These are phyloP conservation scores for Epicoccum sorghinum DNA, from an alignment of 2,329 filamentous ascomycete species.

Conservation along the genomic window DNA sequence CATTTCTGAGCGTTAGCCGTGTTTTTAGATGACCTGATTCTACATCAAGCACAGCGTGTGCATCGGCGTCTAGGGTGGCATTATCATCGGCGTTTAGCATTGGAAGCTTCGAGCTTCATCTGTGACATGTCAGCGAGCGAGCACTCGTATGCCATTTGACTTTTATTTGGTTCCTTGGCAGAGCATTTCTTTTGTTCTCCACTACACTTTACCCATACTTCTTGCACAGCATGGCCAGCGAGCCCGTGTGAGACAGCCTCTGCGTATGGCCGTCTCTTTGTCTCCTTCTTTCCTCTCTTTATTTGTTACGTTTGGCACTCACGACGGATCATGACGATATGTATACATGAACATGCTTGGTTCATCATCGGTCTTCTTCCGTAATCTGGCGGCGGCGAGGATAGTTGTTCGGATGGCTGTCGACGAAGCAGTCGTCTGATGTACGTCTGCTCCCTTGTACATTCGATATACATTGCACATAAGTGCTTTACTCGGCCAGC, in stretches of 20 bases:
- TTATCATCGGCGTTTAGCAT: slow-evolving; percentile 45
- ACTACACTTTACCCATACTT: slow-evolving; percentile 24
- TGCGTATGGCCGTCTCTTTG: slow-evolving; percentile 1
- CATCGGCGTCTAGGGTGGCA: slow-evolving; percentile 33
- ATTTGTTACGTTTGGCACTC: slow-evolving; percentile 24
- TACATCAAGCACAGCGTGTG: slow-evolving; percentile 29
- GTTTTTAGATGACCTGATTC: slow-evolving; percentile 30
- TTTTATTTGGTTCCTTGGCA: slow-evolving; percentile 28
- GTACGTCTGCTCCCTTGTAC: slow-evolving; percentile 31
- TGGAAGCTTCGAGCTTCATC: slow-evolving; percentile 27
- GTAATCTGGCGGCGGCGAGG: slow-evolving; percentile 27
- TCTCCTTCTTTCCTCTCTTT: slow-evolving; percentile 17
- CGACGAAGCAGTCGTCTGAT: slow-evolving; percentile 11
- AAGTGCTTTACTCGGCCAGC: slow-evolving; percentile 25
- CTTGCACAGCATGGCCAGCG: slow-evolving; percentile 21
- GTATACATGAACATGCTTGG: slow-evolving; percentile 28
- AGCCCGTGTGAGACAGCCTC: slow-evolving; percentile 18
- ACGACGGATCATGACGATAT: slow-evolving; percentile 36
- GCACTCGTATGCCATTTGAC: slow-evolving; percentile 28
- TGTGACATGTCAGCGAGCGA: slow-evolving; percentile 28
- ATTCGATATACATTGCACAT: slow-evolving; percentile 30
- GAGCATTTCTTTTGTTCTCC: slow-evolving; percentile 44
- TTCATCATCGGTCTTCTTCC: slow-evolving; percentile 29
- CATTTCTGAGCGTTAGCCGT: slow-evolving; percentile 31
- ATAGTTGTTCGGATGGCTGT: slow-evolving; percentile 7